Evolutionary conservation across 225 moss, liverwort and hornwort species (phyloP).

Genomic region (Physcomitrellopsis africana): DNA sequence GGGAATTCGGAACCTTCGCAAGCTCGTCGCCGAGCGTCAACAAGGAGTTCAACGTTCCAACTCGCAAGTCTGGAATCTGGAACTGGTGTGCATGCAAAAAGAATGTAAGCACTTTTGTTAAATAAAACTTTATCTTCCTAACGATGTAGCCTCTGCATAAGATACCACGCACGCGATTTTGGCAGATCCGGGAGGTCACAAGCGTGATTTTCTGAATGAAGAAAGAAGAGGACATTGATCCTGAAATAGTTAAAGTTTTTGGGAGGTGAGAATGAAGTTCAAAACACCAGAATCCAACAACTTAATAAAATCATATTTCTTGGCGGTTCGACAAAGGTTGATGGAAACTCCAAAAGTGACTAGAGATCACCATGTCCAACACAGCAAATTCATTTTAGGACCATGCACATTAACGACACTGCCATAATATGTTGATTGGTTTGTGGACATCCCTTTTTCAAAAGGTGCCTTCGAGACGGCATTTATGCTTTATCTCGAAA

Average conservation of each 20-base stretch:
- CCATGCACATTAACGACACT: not conserved
- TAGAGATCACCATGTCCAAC: not conserved
- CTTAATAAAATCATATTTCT: not conserved
- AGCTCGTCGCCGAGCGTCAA: slow-evolving; percentile 70
- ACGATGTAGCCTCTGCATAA: not conserved
- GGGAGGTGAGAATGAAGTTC: not conserved
- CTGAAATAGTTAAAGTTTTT: not conserved
- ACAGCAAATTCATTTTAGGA: not conserved
- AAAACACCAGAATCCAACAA: not conserved
- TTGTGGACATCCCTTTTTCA: not conserved
- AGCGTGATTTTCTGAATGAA: not conserved
- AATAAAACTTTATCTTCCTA: not conserved
- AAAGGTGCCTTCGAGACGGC: not conserved
- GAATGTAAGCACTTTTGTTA: not conserved
- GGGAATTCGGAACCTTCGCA: slow-evolving; percentile 40
- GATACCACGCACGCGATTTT: not conserved
- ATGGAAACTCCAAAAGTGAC: slow-evolving; percentile 12
- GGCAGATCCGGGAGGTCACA: not conserved
- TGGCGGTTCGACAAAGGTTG: not conserved
- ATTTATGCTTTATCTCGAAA: slow-evolving; percentile 2
- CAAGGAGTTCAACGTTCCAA: slow-evolving; percentile 73
- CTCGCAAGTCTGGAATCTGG: slow-evolving; percentile 69
- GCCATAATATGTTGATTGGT: not conserved
- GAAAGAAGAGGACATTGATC: not conserved
- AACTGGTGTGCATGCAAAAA: slow-evolving; percentile 42